These are phyloP conservation scores for Ascochyta lentis DNA, from an alignment of 2,329 filamentous ascomycete species.

Conservation along the genomic window DNA sequence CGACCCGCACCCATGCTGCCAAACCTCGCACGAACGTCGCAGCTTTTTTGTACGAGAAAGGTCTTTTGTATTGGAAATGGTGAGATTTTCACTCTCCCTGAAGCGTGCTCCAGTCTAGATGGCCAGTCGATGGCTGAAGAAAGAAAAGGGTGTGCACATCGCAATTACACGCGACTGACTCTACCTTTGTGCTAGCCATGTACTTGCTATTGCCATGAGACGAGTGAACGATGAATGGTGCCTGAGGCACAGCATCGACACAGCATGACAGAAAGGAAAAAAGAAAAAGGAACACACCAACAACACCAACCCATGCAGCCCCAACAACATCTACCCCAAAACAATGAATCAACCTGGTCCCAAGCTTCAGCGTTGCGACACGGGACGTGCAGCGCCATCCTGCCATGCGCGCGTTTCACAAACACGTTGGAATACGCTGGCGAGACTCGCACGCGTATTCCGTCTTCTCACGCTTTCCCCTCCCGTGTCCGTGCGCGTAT, in stretches of 20 bases:
- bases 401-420: not conserved
- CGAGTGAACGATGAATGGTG: not conserved
- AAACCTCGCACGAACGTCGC: constrained; percentile 11
- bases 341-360: constrained; percentile 1
- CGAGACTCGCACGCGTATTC: not conserved
- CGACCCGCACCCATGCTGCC: constrained; percentile 8
- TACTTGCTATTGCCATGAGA: not conserved
- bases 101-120: constrained; percentile 4
- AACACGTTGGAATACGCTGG: constrained; percentile 9
- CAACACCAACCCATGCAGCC: not conserved
- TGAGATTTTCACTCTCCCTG: not conserved
- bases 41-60: constrained; percentile 5
- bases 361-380: constrained; percentile 3
- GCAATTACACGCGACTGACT: constrained; percentile 9
- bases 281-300: not conserved
- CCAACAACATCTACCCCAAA: not conserved
- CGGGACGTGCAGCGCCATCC: not conserved
- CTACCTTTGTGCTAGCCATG: constrained; percentile 9
- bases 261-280: not conserved
- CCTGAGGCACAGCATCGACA: constrained; percentile 5
- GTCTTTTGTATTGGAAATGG: not conserved
- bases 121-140: no score
- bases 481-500: constrained; percentile 7
- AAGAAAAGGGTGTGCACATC: constrained; percentile 11
- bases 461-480: not conserved